phyloP scores from a whole-genome alignment of 768 basidiomycete species.

The Suillus subalutaceus region DNA sequence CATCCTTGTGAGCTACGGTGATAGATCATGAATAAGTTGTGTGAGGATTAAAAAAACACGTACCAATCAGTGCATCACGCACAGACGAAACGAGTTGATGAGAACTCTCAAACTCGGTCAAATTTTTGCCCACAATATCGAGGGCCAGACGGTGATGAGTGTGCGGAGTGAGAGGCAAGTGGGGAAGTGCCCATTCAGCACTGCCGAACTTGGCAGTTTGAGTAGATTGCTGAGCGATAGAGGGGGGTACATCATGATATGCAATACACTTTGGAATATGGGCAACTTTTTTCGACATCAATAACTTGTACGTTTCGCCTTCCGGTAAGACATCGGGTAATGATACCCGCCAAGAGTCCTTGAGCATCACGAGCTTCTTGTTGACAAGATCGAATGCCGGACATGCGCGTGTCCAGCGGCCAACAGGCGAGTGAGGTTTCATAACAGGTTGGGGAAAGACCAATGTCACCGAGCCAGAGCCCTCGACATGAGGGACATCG shows the following conservation, averaged over 20 bases:
- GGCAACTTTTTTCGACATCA: conserved; percentile 21
- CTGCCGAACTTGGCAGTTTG: too few species aligned
- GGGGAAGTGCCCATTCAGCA: not conserved
- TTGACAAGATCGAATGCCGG: not conserved
- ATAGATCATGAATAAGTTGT: too few species aligned
- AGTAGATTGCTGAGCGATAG: not conserved
- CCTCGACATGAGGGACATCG: not conserved
- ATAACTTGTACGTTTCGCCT: conserved; percentile 18
- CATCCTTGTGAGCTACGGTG: too few species aligned
- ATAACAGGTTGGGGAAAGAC: not conserved
- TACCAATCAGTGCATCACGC: too few species aligned
- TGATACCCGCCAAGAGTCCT: conserved; percentile 5
- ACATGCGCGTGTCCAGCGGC: not conserved
- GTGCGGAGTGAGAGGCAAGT: not conserved
- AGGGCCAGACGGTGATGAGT: too few species aligned
- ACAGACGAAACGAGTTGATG: too few species aligned
- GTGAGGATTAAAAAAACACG: too few species aligned
- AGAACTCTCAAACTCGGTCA: too few species aligned
- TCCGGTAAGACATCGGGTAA: conserved; percentile 21
- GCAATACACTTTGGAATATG: conserved; percentile 22
- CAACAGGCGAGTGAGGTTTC: not conserved
- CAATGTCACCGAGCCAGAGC: not conserved
- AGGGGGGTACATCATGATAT: not conserved
- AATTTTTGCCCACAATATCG: too few species aligned
- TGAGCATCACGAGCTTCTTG: not conserved